Evolutionary conservation across 371 early-diverging fungal species (phyloP), one percentile per base, ranked within the genome.

Genomic region (Mucor lusitanicus): DNA sequence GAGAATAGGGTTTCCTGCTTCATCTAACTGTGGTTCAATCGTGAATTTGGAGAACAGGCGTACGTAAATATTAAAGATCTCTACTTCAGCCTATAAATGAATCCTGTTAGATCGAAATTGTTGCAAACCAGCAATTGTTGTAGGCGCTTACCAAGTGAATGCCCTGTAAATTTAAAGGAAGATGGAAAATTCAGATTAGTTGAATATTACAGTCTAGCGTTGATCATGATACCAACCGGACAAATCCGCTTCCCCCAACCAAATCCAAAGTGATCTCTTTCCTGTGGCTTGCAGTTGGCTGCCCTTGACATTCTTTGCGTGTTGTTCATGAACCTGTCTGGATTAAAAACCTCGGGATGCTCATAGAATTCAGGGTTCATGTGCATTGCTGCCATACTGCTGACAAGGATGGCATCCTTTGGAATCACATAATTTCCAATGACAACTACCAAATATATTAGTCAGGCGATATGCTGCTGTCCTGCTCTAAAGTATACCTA

Each of bases 191-290:
- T n/a, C n/a, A n/a, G n/a, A n/a, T n/a, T n/a, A n/a, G n/a, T n/a
- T n/a, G n/a, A n/a, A n/a, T n/a, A n/a, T n/a, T n/a, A n/a, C n/a
- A n/a, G n/a, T n/a, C n/a, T n/a, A n/a, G n/a, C n/a, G n/a, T n/a
- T n/a, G n/a, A n/a, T n/a, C n/a, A n/a, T n/a, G n/a, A n/a, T n/a
- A n/a, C n/a, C n/a, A n/a, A n/a, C n/a, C 42, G 71, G 67, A 28
- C 71, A 71, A 0, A 66, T 66, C 13, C 71, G 58, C 54, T 59
- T 72, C 53, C 73, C 73, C 69, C 69, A 73, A 9, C 73, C 73
- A 60, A 73, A 73, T 15, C 46, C 56, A 55, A 54, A 73, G 17
- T 65, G 65, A 55, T 73, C 69, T 15, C 73, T 44, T 19, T 65
- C 59, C 3, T 62, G 42, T n/a, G 59, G 42, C 19, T 46, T 59